Base-by-base conservation (phyloP, 2,329 filamentous ascomycete genomes). In the Phaeosphaeriaceae sp. region DNA sequence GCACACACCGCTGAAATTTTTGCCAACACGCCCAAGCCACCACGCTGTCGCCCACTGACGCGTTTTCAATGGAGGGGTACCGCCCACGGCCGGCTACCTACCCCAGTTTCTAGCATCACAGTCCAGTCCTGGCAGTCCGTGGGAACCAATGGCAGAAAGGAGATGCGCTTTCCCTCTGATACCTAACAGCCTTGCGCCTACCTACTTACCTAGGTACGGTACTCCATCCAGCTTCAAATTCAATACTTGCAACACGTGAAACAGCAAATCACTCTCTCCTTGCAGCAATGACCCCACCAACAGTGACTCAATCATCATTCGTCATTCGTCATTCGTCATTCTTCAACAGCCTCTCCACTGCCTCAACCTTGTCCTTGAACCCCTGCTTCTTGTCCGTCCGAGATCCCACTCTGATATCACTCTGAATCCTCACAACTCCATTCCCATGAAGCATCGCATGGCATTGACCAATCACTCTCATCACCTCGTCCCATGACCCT, bases 401-500 rank as follows among this genome's bases (percentile, higher is more conserved):
- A 21, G 88, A 88, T 1, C 93, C 93, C 35, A 92, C 86, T 11
- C 93, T 81, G 77, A 97, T 92, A 69, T 93, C 92, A 21, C 87
- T 89, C 79, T 97, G 93, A 33, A 97, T 89, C 46, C 94, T 81
- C 37, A 74, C 71, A 16, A 74, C 64, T 5, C 72, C 72, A 45
- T 73, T 72, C 42, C 63, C 48, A 50, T 74, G 72, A 23, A 74
- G 59, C 62, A 74, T 64, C n/a, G 68, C 57, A 49, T 74, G 72
- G 52, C 70, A 73, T 49, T 73, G 72, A 17, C 72, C 72, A 54
- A 74, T 74, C 44, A 72, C 64, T 47, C 78, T 80, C 82, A 96
- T 92, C 50, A 96, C 92, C 26, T 89, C 84, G 58, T 95, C 89
- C 93, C 94, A 97, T 33, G 86, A 83, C 2, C 93, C 94, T 78